Evolutionary conservation across 2,329 filamentous ascomycete genomes (phyloP), one percentile per base, ranked within the genome.

Genomic region (Aspergillus carbonarius): DNA sequence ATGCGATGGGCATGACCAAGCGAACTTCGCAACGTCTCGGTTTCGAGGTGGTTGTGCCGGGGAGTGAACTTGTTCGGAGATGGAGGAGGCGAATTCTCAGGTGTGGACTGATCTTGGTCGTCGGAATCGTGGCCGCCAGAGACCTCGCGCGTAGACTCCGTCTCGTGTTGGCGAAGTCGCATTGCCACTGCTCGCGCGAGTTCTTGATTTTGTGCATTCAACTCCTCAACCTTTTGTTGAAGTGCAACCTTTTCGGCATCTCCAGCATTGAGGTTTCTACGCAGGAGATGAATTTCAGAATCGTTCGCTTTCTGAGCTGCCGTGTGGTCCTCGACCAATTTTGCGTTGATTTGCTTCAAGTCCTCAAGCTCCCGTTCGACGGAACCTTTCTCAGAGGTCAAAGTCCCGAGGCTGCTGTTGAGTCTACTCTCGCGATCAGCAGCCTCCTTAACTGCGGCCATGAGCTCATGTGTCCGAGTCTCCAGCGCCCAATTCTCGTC

Each of bases 401-500:
- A 78, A 27, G 86, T 68, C 59, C 87, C 90, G 52, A 99, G 80
- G 50, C 82, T 84, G 68, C 92, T 89, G 13, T 83, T 87, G 40
- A 97, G 82, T 72, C 90, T 90, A 74, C 92, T 90, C 74, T 97
- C 92, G 60, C 89, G 89, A 70, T 95, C 92, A 13, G 87, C 81
- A 1, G 90, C 85, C 48, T 96, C 91, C 71, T 88, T 91, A 62
- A 89, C 84, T 15, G 85, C 82, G 7, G 88, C 84, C 54, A 90
- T 83, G 42, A 93, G 81, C 63, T 98, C 93, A 68, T 96, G 95
- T 20, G 96, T 84, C 68, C 92, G 91, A 0, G 93, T 96, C 75
- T 99, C 95, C 37, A 99, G 83, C 63, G 90, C 93, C 95, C 95
- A 99, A 73, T 98, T 99, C 75, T 98, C 95, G 70, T 99, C 95